These are phyloP conservation scores for Penicillium decumbens DNA, from an alignment of 2,329 filamentous ascomycete species.

Conservation along the genomic window DNA sequence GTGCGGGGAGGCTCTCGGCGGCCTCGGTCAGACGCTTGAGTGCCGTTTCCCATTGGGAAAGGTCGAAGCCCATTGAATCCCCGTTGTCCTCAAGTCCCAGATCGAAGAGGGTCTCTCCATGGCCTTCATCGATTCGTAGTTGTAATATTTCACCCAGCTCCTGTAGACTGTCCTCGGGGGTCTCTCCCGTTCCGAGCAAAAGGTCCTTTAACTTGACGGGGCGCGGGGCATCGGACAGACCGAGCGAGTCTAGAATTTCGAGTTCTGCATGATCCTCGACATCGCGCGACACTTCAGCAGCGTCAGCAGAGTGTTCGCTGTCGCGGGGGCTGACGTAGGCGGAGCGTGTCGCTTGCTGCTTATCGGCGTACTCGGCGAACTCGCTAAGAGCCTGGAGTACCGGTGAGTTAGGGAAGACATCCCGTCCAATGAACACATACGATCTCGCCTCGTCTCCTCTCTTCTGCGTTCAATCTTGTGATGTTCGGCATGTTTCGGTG, in stretches of 20 bases:
- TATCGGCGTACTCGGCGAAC: constrained; percentile 95
- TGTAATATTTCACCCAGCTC: constrained; percentile 63
- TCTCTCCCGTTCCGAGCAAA: constrained; percentile 55
- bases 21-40: constrained; percentile 62
- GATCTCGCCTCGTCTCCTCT: constrained; percentile 80
- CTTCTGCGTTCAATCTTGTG: constrained; percentile 64
- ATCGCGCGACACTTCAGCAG: constrained; percentile 28
- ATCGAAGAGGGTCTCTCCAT: constrained; percentile 87
- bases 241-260: constrained; percentile 77
- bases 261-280: constrained; percentile 78
- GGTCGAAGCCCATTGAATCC: constrained; percentile 72
- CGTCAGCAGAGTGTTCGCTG: constrained; percentile 38
- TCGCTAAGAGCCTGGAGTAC: constrained; percentile 70
- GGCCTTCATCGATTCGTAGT: constrained; percentile 70
- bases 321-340: constrained; percentile 39
- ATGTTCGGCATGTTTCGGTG: constrained; percentile 31
- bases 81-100: constrained; percentile 86
- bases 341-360: constrained; percentile 65
- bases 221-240: constrained; percentile 65
- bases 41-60: constrained; percentile 70
- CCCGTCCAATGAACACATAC: constrained; percentile 47
- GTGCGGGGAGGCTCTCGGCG: constrained; percentile 61
- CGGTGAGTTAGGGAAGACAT: constrained; percentile 10
- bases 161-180: constrained; percentile 56
- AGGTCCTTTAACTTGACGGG: constrained; percentile 67